Conservation (phyloP, 2,329 filamentous ascomycete genomes). For the Colletotrichum spaethianum region DNA sequence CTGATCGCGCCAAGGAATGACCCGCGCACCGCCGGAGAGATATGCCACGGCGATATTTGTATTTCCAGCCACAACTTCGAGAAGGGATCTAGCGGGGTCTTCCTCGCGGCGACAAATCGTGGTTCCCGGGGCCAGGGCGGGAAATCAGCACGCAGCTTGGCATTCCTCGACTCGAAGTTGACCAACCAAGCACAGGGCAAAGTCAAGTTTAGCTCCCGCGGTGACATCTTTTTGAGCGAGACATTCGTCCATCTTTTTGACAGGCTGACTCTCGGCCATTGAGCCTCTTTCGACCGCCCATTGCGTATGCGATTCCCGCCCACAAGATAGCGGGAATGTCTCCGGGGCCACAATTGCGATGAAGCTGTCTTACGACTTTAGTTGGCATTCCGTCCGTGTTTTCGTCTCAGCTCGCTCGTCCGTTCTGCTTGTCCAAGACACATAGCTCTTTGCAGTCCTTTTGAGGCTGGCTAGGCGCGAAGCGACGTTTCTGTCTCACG, state of each 20-base stretch:
- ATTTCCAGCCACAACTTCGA: conserved; percentile 29
- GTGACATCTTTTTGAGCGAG: conserved; percentile 20
- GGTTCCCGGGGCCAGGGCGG: conserved; percentile 6
- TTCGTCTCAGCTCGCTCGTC: neutral
- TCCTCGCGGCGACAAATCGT: neutral
- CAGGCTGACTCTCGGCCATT: conserved; percentile 18
- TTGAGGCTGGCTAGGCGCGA: neutral
- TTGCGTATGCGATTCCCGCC: neutral
- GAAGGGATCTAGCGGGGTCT: conserved; percentile 19
- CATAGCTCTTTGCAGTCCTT: neutral
- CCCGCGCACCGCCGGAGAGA: neutral
- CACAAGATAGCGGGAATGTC: conserved; percentile 1
- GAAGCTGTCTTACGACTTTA: conserved; percentile 20
- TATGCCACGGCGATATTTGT: too few species aligned
- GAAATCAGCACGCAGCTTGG: conserved; percentile 7
- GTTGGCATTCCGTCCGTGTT: neutral
- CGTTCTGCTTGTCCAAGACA: neutral
- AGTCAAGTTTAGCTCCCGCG: neutral
- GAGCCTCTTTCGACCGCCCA: conserved; percentile 19
- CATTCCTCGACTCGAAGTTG: neutral
- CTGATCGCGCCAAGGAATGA: neutral
- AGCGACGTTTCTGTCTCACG: neutral
- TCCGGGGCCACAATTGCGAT: conserved; percentile 11
- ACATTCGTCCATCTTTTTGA: conserved; percentile 9
- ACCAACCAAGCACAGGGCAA: neutral